Evolutionary conservation across 2,329 filamentous ascomycete species (phyloP), one percentile per base, ranked within the genome.

Genomic region (Colletotrichum theobromicola): DNA sequence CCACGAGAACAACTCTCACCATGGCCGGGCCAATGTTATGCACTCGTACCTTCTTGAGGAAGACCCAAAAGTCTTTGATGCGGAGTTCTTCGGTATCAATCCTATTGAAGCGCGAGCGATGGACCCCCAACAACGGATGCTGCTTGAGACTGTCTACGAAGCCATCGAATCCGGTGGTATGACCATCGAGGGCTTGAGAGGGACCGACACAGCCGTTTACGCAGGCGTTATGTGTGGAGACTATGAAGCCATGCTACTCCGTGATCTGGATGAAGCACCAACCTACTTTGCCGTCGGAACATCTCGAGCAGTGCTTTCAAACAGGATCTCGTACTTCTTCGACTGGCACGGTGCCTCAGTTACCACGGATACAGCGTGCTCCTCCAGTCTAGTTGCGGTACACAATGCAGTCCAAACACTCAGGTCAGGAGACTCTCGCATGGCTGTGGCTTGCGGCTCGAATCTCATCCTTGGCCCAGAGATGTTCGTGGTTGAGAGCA

Each of bases 301-400:
- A 28, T 80, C 79, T 15, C 76, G 77, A 8, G 77, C 79, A 10
- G 82, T 85, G 24, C 72, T 84, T 57, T 80, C 84, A 0, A 86
- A 86, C 72, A 79, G 85, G 2, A 79, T 87, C 21, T 85, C 83
- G 0, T 85, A 84, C 70, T 83, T 84, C 72, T 83, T 86, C 64
- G 83, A 86, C 72, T 79, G 85, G 70, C 79, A 81, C 18, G 85
- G 84, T 2, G 81, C 84, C 12, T 82, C 79, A 46, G 80, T 86
- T 72, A 86, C 85, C 1, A 82, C 87, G 5, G 85, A 88, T 57
- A 87, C 85, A 26, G 87, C 84, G 21, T 88, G 86, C 76, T 87
- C 85, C 21, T 83, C 83, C 1, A 84, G 84, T 26, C 67, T 87
- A 30, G 81, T 85, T 7, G 83, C 84, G 13, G 77, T 88, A 1